Base-by-base conservation (phyloP, 306 rosid genomes). In the Bauhinia variegata region DNA sequence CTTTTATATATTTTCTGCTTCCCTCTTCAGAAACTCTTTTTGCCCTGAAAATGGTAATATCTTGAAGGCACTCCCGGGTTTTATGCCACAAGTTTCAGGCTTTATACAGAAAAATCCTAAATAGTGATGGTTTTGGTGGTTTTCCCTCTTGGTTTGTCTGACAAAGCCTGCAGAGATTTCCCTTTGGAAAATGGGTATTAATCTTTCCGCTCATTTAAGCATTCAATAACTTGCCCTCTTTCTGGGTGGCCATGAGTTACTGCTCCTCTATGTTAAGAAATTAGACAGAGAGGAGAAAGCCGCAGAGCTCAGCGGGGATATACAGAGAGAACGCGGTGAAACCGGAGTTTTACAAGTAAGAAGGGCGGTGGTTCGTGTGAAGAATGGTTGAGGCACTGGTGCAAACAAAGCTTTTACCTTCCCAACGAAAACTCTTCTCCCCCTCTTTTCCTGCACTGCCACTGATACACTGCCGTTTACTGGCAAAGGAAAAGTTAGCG, bases 391-490 rank as follows among this genome's bases (percentile, higher is more conserved):
- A 62, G 74, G 71, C 54, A 64, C 46, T 66, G 75, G 76, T 49
- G 70, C 70, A 57, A 63, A 75, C 78, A 58, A 69, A 65, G 53
- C 57, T 55, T 55, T 93, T 93, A 81, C 98, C 96, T 93, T 89
- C 95, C 98, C 98, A 69, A 92, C 89, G 95, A 83, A 84, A 89
- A 88, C 93, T 78, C 96, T 79, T 78, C 96, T 79, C 83, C 56
- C 82, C 68, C 73, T 64, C 83, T 85, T 82, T 83, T 81, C 75
- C 81, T 79, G 86, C 89, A 83, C 81, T 81, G 89, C 75, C 88
- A 82, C 84, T 86, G 91, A 79, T 70, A 69, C 81, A 57, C 93
- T 84, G 96, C 85, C 80, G 83, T 75, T 75, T 74, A 71, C 95
- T 91, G 92, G 76, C 79, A 79, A 75, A 70, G 42, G 80, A 79